Base-by-base conservation (phyloP, 306 rosid genomes). In the Canavalia ensiformis region DNA sequence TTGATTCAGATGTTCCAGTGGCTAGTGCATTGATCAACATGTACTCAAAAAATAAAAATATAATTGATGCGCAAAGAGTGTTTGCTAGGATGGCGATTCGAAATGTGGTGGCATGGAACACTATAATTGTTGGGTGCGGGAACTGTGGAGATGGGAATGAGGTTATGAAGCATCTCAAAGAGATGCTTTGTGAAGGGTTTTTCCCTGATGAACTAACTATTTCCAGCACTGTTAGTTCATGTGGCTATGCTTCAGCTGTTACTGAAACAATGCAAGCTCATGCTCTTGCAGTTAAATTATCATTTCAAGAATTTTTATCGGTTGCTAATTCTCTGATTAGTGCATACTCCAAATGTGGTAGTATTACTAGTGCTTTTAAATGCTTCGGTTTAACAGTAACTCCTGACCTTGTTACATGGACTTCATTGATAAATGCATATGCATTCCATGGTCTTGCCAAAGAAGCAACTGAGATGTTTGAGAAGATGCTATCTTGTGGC, bases 321-420 rank as follows among this genome's bases (percentile, higher is more conserved):
- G 83, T 84, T 69, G 59, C 58, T 1, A 91, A 90, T 65, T 88
- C 97, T 63, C 49, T 94, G 85, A 84, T 91, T 75, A 80, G 55
- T 77, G 92, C 97, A 2, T 92, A 94, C 88, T 87, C 94, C 74
- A 94, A 92, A 74, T 92, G 97, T 70, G 97, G 98, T 56, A 57
- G 54, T 30, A 85, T 92, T 58, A 50, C 72, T 8, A 31, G 68
- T 72, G 92, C 97, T 30, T 76, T 47, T 28, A 84, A 57, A 72
- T 94, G 97, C 82, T 94, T 92, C 73, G 72, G 78, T 50, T 90
- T 46, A 70, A 74, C 84, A 34, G 11, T 18, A 58, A 69, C 88
- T 67, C 94, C 91, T 39, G 91, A 91, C 85, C 62, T 85, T 50
- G 80, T 94, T 56, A 86, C 98, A 4, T 91, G 94, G 95, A 94